Percentiles rank a stretch among this genome's conserved stretches.
phyloP scores from a whole-genome alignment of 768 basidiomycete genomes.

The Xanthoconium stramineum region DNA sequence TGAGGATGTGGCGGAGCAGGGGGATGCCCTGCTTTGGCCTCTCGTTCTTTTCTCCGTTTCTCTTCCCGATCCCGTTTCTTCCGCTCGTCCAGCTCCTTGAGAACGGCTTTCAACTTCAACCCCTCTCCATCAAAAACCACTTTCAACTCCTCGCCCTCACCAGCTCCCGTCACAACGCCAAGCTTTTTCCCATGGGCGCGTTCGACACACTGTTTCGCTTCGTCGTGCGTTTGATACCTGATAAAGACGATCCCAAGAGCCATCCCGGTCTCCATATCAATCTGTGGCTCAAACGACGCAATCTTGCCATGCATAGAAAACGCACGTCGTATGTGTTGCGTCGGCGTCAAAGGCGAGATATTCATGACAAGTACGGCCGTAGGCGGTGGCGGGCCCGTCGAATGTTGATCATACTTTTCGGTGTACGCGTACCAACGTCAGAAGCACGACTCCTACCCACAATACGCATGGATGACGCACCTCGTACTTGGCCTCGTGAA shows the following conservation, averaged over 20 bases:
- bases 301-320: conserved; percentile 64
- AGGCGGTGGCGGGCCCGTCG: conserved; percentile 70
- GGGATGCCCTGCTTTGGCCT: conserved; percentile 17
- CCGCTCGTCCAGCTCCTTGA: conserved; percentile 58
- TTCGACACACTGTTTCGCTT: conserved; percentile 64
- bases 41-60: conserved; percentile 44
- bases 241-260: conserved; percentile 81
- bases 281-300: conserved; percentile 67
- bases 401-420: conserved; percentile 69
- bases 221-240: conserved; percentile 59
- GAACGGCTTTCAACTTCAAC: conserved; percentile 54
- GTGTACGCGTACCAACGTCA: background rate
- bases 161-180: conserved; percentile 41
- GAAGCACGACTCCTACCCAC: background rate
- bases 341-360: conserved; percentile 69
- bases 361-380: conserved; percentile 68
- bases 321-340: conserved; percentile 59
- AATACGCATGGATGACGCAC: conserved; percentile 34
- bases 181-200: conserved; percentile 65
- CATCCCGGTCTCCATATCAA: conserved; percentile 76
- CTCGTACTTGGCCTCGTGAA: conserved; percentile 53
- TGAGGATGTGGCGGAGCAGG: conserved; percentile 7
- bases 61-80: conserved; percentile 46
- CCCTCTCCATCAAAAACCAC: conserved; percentile 83
- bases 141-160: conserved; percentile 58